These are phyloP conservation scores for Podila minutissima DNA, from an alignment of 192 early-diverging fungal genomes.

Conservation along the genomic window DNA sequence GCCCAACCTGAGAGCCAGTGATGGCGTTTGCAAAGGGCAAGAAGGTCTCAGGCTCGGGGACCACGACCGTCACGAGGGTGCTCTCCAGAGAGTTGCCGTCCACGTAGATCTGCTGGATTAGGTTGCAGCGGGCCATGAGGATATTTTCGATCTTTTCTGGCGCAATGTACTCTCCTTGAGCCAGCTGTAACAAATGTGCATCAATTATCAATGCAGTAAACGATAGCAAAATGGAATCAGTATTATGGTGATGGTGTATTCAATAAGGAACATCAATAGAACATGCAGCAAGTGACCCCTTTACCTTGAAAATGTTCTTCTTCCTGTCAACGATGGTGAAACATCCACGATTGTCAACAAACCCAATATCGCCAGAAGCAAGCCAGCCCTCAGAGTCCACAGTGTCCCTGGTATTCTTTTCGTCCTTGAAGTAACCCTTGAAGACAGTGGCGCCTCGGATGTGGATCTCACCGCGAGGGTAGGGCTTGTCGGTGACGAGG, in stretches of 20 bases:
- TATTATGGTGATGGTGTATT: neutral
- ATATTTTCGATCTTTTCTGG: conserved; percentile 91
- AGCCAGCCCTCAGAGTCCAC: conserved; percentile 88
- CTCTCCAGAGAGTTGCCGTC: conserved; percentile 62
- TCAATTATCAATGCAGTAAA: too few species aligned
- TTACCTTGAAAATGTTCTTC: conserved; percentile 82
- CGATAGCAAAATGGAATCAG: conserved; percentile 52
- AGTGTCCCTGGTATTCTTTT: conserved; percentile 80
- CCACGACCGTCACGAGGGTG: conserved; percentile 58
- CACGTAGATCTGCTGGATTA: conserved; percentile 63
- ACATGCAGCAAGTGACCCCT: neutral
- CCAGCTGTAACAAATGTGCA: conserved; percentile 13
- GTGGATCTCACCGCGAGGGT: conserved; percentile 92
- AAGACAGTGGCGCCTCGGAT: conserved; percentile 78
- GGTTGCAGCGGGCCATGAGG: conserved; percentile 41
- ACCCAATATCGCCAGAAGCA: conserved; percentile 85
- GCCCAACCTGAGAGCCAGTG: conserved; percentile 20
- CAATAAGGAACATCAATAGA: neutral
- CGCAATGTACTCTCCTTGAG: conserved; percentile 90
- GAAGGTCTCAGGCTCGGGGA: conserved; percentile 65
- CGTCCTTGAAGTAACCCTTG: conserved; percentile 87
- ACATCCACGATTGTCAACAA: conserved; percentile 72
- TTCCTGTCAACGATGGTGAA: conserved; percentile 86
- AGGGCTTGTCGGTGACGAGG: conserved; percentile 72
- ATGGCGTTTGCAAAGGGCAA: conserved; percentile 56